phyloP scores from a whole-genome alignment of 768 basidiomycete genomes.

The Lentinula edodes region DNA sequence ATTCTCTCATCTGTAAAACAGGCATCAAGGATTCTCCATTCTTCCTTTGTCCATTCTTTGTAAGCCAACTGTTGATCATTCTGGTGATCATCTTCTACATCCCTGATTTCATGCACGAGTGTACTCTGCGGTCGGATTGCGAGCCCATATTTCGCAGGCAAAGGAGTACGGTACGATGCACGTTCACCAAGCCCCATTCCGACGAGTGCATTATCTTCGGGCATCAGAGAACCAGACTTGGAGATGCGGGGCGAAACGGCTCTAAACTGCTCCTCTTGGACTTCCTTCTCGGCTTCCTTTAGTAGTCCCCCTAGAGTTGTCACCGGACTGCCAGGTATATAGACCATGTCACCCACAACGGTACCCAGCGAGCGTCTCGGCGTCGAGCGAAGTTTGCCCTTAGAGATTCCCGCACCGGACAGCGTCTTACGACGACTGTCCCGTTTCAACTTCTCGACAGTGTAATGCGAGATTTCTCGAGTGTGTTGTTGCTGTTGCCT shows the following conservation, averaged over 20 bases:
- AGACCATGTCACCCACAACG: constrained; percentile 32
- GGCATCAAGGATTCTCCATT: constrained; percentile 77
- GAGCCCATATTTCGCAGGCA: background rate
- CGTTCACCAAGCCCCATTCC: background rate
- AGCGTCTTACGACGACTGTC: constrained; percentile 29
- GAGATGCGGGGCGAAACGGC: background rate
- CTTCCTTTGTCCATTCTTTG: constrained; percentile 60
- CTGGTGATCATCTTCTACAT: background rate
- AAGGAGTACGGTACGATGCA: background rate
- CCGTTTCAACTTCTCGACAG: constrained; percentile 26
- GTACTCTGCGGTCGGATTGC: background rate
- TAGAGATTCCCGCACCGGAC: constrained; percentile 14
- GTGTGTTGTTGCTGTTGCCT: constrained; percentile 27
- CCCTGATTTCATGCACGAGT: background rate
- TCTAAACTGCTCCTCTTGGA: constrained; percentile 12
- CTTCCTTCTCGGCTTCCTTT: constrained; percentile 51
- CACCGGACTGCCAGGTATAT: constrained; percentile 48
- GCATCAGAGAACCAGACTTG: background rate
- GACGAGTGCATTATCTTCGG: background rate
- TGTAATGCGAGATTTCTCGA: constrained; percentile 16
- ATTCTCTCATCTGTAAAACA: constrained; percentile 73
- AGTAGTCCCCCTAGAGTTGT: constrained; percentile 54
- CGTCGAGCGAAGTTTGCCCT: constrained; percentile 19
- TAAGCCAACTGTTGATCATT: constrained; percentile 8
- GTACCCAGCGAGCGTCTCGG: constrained; percentile 9